These are phyloP conservation scores for Elsinoe arachidis DNA, from an alignment of 2,329 filamentous ascomycete genomes.

Conservation along the genomic window DNA sequence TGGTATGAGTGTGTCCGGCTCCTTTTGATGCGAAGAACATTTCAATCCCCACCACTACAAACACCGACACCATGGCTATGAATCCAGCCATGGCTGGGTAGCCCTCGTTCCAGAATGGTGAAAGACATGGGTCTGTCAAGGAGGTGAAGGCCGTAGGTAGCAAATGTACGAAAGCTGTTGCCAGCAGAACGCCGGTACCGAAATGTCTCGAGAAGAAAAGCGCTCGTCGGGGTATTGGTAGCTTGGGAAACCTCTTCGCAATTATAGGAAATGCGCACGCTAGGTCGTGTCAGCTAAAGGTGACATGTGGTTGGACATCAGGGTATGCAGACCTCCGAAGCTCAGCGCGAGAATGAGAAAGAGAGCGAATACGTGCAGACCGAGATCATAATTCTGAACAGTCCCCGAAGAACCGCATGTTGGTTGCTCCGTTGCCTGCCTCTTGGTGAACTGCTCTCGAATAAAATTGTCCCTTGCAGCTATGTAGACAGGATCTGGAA, in stretches of 20 bases:
- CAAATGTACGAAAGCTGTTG: conserved; percentile 51
- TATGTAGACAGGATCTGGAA: conserved; percentile 12
- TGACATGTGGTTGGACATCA: neutral
- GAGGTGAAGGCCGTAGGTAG: conserved; percentile 54
- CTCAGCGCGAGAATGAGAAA: conserved; percentile 49
- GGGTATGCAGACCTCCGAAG: conserved; percentile 37
- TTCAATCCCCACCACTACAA: conserved; percentile 75
- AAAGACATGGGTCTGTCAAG: conserved; percentile 57
- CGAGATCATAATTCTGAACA: conserved; percentile 45
- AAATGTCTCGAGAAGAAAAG: conserved; percentile 54
- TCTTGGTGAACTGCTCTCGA: neutral
- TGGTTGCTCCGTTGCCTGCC: conserved; percentile 33
- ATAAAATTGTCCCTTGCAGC: neutral
- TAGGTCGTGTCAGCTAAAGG: conserved; percentile 17
- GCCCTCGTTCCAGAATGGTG: conserved; percentile 67
- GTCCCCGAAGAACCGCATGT: conserved; percentile 43
- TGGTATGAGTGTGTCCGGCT: conserved; percentile 49
- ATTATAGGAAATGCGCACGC: conserved; percentile 56
- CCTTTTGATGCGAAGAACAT: conserved; percentile 75
- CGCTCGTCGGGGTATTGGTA: conserved; percentile 50
- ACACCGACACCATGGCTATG: conserved; percentile 72
- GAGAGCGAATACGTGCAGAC: conserved; percentile 50
- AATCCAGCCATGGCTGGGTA: conserved; percentile 74
- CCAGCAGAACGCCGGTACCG: conserved; percentile 49
- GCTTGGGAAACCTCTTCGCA: conserved; percentile 49